Base-by-base conservation (phyloP, 164 flowering plant genomes). In the Pachysandra terminalis region DNA sequence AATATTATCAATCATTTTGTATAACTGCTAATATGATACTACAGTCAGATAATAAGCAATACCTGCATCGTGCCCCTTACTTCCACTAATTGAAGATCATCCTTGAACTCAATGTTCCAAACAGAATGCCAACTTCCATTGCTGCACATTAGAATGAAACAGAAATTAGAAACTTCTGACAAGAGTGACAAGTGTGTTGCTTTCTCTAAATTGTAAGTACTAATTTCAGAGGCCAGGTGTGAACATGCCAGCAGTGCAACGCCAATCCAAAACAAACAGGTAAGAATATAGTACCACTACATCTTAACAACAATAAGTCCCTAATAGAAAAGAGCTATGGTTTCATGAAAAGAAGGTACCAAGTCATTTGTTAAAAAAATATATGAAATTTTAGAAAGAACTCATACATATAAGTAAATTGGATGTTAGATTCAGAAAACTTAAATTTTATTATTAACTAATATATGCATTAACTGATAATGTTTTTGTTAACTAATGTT, bases 121-220 rank as follows among this genome's bases (percentile, higher is more conserved):
- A 85, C 63, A 35, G 98, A 92, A 22, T 88, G 88, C 98, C 98
- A 92, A 78, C 89, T 90, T 63, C 99, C 99, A 78, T 95, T 95
- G 80, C 99, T 95, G 71, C 48, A 32, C 27, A 49, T 27, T 21
- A 70, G 25, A 68, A 68, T n/a, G 37, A 59, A 52, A 51, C 59
- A 49, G 14, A 24, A 56, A 25, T 24, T n/a, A 61, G 59, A n/a
- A 19, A 32, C 60, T 53, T 60, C 53, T 45, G 37, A 16, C 37
- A 14, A 23, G 65, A 61, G 35, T 13, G 25, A 62, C 16, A 59
- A 65, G 7, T 62, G 51, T 9, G 9, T 2, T 56, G 23, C 17
- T 7, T 32, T 32, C 37, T 32, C n/a, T n/a, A n/a, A n/a, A 32
- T 32, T 32, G 37, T 32, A 32, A 32, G 7, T 7, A 32, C 37